Base-by-base conservation (phyloP, 202 grass and related monocot species). In the Schoenoplectus tabernaemontani region DNA sequence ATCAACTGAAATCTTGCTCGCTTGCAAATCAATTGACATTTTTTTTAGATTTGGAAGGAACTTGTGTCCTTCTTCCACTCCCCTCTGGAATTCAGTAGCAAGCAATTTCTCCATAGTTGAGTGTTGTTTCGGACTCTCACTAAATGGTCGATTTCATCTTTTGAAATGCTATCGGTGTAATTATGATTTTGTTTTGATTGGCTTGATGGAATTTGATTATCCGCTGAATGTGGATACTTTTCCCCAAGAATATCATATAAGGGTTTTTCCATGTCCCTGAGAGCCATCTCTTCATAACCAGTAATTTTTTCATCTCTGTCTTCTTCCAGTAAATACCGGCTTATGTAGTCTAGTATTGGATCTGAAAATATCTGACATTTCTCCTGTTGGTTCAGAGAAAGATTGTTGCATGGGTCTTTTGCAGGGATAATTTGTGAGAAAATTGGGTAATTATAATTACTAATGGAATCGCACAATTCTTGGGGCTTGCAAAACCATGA, bases 201-300 rank as follows among this genome's bases (percentile, higher is more conserved):
- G 19, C 22, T 78, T 34, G 70, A 24, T 13, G 19, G 54, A 13
- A 20, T 3, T 59, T 41, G 39, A 39, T 19, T 54, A 11, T 50
- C 28, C 26, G 48, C 60, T 30, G 82, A 78, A 64, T 38, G 44
- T 5, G 77, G 92, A 48, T 87, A 81, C 17, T 85, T 68, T 9
- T 91, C 61, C 5, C 92, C 85, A 46, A 89, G 78, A 34, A 94
- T 80, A 59, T 87, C 76, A 70, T 89, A 89, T 22, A 91, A 87
- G 11, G 85, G 89, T 46, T 91, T 90, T 57, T 89, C 89, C 76
- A 88, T 76, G 20, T 76, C 81, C 83, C 77, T 63, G 74, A 95
- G 80, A 66, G 82, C 79, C 63, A 41, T 48, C 6, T 86, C 87
- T 24, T 82, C 30, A 47, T 73, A 34, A 60, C 13, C 37, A 59